Conservation (phyloP, 805 yeast species). For the Clavispora fructus region DNA sequence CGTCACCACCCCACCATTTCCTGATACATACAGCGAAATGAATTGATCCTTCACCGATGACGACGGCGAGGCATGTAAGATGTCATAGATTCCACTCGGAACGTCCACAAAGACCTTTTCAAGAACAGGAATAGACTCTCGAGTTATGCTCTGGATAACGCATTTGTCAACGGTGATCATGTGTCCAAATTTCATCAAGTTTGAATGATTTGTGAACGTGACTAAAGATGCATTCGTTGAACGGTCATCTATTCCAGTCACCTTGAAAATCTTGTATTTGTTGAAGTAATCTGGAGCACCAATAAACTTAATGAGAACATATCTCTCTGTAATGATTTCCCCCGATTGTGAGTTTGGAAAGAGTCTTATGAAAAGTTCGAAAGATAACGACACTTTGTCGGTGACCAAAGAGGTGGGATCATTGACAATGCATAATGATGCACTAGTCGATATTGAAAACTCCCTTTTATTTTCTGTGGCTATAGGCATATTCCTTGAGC, state of each 20-base stretch:
- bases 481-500: constrained; percentile 11
- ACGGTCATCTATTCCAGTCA: constrained; percentile 25
- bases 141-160: constrained; percentile 29
- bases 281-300: constrained; percentile 37
- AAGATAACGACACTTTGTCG: constrained; percentile 29
- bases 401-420: constrained; percentile 22
- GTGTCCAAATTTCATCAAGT: constrained; percentile 27
- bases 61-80: constrained; percentile 27
- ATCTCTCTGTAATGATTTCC: constrained; percentile 10
- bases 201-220: constrained; percentile 34
- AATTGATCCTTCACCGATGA: constrained; percentile 30
- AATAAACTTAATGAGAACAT: constrained; percentile 30
- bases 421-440: constrained; percentile 27
- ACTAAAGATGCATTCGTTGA: constrained; percentile 24
- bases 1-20: constrained; percentile 25
- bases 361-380: constrained; percentile 27
- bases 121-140: constrained; percentile 32
- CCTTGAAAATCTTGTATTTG: constrained; percentile 30
- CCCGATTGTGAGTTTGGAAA: constrained; percentile 21
- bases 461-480: neutral
- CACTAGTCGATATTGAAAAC: constrained; percentile 20
- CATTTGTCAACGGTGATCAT: constrained; percentile 41
- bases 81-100: constrained; percentile 38
- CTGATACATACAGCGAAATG: constrained; percentile 18
- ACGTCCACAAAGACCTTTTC: constrained; percentile 42